Percentiles rank a stretch among this genome's conserved stretches.
These are phyloP conservation scores for Elaeagnus macrophylla DNA, from an alignment of 306 rosid species.

Conservation along the genomic window DNA sequence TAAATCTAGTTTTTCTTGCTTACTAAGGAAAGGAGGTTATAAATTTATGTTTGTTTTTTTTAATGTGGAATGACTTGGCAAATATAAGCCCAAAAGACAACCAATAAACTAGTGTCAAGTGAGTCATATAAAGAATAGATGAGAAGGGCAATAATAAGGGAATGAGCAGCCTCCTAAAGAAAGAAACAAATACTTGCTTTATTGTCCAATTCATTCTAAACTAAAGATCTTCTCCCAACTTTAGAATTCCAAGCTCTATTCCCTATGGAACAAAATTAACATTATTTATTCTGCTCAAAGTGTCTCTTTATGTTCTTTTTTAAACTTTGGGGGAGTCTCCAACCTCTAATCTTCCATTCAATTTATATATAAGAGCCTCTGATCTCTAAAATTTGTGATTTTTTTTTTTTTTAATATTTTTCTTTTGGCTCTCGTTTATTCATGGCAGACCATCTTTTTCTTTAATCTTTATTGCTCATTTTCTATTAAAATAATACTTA, in stretches of 20 bases:
- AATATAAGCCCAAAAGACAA: constrained; percentile 26
- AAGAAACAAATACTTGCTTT: constrained; percentile 86
- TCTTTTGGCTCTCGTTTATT: constrained; percentile 11
- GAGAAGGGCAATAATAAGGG: constrained; percentile 7
- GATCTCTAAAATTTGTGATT: constrained; percentile 8
- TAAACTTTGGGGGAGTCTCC: constrained; percentile 26
- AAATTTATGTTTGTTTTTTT: too few species aligned
- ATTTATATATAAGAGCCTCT: constrained; percentile 11
- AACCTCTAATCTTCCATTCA: constrained; percentile 17
- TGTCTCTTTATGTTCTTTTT: constrained; percentile 55
- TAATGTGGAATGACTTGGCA: constrained; percentile 24
- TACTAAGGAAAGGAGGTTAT: constrained; percentile 45
- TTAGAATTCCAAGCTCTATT: constrained; percentile 90
- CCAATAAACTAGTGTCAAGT: constrained; percentile 32
- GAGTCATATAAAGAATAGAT: constrained; percentile 55
- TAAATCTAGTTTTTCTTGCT: constrained; percentile 48
- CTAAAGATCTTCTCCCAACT: constrained; percentile 59
- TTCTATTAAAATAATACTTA: constrained; percentile 1
- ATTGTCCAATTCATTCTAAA: constrained; percentile 34
- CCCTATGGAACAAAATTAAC: constrained; percentile 56
- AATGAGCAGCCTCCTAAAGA: constrained; percentile 27
- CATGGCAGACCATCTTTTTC: constrained; percentile 24
- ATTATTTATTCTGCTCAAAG: constrained; percentile 37
- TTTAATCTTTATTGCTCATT: constrained; percentile 7
- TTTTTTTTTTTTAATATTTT: constrained; percentile 3